A percentile compares a stretch with the other conserved stretches of the same genome.
Conservation (phyloP, 2,329 filamentous ascomycete genomes). For the Pezicula rhizophila region DNA sequence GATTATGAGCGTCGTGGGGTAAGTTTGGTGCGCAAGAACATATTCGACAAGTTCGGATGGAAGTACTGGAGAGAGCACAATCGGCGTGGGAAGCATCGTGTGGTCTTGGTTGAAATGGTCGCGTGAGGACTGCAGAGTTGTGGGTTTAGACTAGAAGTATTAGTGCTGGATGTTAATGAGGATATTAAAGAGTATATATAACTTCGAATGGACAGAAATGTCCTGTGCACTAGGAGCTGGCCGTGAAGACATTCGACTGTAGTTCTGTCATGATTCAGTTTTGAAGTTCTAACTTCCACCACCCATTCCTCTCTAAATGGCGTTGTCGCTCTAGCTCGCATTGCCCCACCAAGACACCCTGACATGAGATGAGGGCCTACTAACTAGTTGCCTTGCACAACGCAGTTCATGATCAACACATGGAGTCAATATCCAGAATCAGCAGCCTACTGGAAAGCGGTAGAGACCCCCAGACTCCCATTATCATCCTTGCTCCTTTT, state of each 20-base stretch:
- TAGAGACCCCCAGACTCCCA: slow-evolving; percentile 36
- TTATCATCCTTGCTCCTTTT: neutral
- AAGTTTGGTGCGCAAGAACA: slow-evolving; percentile 48
- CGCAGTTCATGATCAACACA: slow-evolving; percentile 31
- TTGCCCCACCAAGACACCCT: neutral
- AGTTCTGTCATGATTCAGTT: no score
- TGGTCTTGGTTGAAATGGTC: neutral
- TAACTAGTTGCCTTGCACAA: neutral
- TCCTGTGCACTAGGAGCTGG: no score
- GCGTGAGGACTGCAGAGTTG: neutral
- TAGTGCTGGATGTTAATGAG: slow-evolving; percentile 21
- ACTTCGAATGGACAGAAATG: no score
- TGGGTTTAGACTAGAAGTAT: slow-evolving; percentile 15
- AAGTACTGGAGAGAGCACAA: slow-evolving; percentile 46
- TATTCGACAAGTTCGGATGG: slow-evolving; percentile 59
- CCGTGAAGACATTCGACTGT: no score
- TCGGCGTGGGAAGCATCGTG: slow-evolving; percentile 24
- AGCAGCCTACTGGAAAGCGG: slow-evolving; percentile 92
- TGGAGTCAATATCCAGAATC: slow-evolving; percentile 96
- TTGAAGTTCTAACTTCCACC: no score
- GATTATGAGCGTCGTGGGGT: slow-evolving; percentile 63
- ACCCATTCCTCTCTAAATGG: no score
- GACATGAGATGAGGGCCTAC: neutral
- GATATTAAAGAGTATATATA: neutral
- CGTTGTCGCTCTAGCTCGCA: no score